These are phyloP conservation scores for Dendrocalamus latiflorus DNA, from an alignment of 202 grass and related monocot species.

Conservation along the genomic window DNA sequence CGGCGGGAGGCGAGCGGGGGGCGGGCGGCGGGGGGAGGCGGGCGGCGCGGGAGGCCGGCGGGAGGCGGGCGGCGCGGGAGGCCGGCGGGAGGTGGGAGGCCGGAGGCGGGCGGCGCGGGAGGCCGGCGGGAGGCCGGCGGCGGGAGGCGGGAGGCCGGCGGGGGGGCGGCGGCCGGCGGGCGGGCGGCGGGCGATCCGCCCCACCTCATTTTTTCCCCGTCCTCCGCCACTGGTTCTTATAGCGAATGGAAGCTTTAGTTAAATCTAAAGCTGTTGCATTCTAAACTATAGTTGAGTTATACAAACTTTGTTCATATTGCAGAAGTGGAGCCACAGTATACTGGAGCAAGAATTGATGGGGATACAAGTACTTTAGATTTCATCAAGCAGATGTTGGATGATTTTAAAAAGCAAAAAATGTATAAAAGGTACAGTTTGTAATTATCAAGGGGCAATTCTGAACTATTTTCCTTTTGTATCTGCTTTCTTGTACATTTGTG, in stretches of 20 bases:
- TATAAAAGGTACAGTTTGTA: not conserved
- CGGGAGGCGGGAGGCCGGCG: no score
- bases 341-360: slow-evolving; percentile 67
- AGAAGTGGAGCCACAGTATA: slow-evolving; percentile 62
- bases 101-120: no score
- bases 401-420: slow-evolving; percentile 65
- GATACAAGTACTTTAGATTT: slow-evolving; percentile 63
- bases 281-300: not conserved
- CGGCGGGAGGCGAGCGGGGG: no score
- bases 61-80: no score
- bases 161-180: no score
- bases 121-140: no score
- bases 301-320: slow-evolving; percentile 25
- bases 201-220: no score
- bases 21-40: no score
- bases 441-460: not conserved
- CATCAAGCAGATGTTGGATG: slow-evolving; percentile 70
- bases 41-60: no score
- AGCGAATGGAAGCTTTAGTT: not conserved
- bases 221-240: no score
- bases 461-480: not conserved
- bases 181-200: no score
- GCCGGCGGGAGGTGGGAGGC: no score
- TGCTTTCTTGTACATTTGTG: slow-evolving; percentile 17
- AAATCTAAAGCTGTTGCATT: not conserved